Conservation (phyloP, 2,329 filamentous ascomycete species). For the Aspergillus carbonarius region DNA sequence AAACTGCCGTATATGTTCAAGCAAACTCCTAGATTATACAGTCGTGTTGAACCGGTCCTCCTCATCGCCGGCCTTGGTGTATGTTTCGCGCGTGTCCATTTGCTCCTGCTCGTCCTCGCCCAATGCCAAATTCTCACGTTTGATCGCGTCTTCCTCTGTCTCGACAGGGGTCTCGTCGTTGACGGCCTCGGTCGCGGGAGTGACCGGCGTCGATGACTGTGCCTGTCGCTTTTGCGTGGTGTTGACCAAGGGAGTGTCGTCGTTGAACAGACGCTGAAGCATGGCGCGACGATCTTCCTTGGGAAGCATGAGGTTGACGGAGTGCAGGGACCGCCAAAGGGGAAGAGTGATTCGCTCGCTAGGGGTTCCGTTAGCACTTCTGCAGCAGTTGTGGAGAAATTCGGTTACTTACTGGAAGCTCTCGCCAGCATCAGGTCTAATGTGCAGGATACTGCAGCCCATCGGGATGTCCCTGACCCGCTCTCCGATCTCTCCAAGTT, state of each 20-base stretch:
- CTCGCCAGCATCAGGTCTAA: conserved; percentile 66
- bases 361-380: conserved; percentile 20
- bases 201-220: conserved; percentile 18
- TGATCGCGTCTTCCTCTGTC: conserved; percentile 38
- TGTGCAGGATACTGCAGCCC: conserved; percentile 86
- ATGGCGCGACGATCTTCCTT: conserved; percentile 95
- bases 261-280: conserved; percentile 87
- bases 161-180: conserved; percentile 17
- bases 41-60: conserved; percentile 50
- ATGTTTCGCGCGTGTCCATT: conserved; percentile 44
- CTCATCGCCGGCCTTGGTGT: conserved; percentile 46
- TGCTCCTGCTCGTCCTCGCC: conserved; percentile 43
- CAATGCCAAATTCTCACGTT: conserved; percentile 39
- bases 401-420: conserved; percentile 51
- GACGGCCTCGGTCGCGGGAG: conserved; percentile 9
- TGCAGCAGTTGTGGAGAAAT: background rate
- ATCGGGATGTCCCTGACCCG: conserved; percentile 75
- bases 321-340: conserved; percentile 89
- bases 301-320: conserved; percentile 93
- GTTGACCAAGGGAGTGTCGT: conserved; percentile 80
- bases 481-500: conserved; percentile 84
- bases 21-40: conserved; percentile 33
- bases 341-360: conserved; percentile 83
- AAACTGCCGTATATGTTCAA: conserved; percentile 11
- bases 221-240: conserved; percentile 32